Base-by-base conservation (phyloP, 495 filamentous ascomycete species). In the Aspergillus bertholletiae region DNA sequence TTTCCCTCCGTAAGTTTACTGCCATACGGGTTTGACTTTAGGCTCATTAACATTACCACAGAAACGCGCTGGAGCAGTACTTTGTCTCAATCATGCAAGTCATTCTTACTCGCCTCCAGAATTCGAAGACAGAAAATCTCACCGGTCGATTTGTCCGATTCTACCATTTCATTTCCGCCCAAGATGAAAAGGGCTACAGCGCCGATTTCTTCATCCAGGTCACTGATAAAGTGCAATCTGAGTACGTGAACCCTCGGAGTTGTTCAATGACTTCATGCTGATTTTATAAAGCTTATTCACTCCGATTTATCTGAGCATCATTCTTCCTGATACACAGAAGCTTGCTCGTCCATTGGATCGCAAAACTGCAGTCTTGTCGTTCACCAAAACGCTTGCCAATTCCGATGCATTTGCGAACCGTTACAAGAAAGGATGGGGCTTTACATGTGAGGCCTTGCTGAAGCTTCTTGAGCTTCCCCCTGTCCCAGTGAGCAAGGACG, bases 301-400 rank as follows among this genome's bases (percentile, higher is more conserved):
- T 6, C 87, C 84, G 8, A 77, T 99, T 51, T 97, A 97, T 71
- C 77, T 88, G 3, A 83, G 75, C 37, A 83, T 97, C 57, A 87
- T 99, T 53, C 82, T 97, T 7, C 90, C 92, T 1, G 87, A 89
- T 45, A 95, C 94, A 3, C 84, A 90, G 65, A 88, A 89, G 68
- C 82, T 97, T n/a, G 81, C 85, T 5, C 83, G 89, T 15, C 91
- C 95, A 0, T 68, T 87, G 30, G 95, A 97, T 65, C 92, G 95
- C 54, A 99, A 99, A 71, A 86, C 87, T 2, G 95, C 92, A 9
- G 92, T 97, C 20, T 77, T 97, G 41, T 95, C 92, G 12, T 84
- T 96, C 59, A 90, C 91, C 32, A 96, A 94, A 74, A 94, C 89
- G 5, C 74, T 97, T 32, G 83, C 88, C 54, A 89, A 91, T 68